A percentile compares a stretch with the other conserved stretches of the same genome.
These are phyloP conservation scores for Torulaspora microellipsoides DNA, from an alignment of 805 yeast genomes.

Conservation along the genomic window DNA sequence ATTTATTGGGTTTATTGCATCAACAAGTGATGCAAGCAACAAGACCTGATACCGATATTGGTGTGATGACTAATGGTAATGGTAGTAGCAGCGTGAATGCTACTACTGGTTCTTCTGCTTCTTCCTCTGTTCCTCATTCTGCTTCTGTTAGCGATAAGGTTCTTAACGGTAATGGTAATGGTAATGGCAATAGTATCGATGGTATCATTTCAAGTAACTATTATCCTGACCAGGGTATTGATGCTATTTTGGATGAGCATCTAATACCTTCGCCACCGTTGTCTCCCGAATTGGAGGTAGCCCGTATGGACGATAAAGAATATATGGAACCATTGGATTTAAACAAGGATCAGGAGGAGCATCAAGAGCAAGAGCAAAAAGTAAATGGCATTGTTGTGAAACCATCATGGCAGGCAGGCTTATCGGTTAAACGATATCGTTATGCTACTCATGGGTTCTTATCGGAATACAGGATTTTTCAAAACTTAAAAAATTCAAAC, in stretches of 20 bases:
- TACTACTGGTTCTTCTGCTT: no score
- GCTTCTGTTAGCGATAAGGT: neutral
- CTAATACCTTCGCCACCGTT: constrained; percentile 34
- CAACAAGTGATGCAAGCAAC: constrained; percentile 22
- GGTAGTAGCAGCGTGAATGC: neutral
- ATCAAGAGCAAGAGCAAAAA: constrained; percentile 1
- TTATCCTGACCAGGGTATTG: constrained; percentile 6
- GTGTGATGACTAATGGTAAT: neutral
- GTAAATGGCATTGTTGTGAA: constrained; percentile 15
- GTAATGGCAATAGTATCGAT: neutral
- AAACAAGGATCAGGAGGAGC: constrained; percentile 1
- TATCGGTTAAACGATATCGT: constrained; percentile 18
- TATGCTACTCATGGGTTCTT: constrained; percentile 18
- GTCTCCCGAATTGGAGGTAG: constrained; percentile 25
- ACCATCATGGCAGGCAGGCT: constrained; percentile 20
- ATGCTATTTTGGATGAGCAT: constrained; percentile 22
- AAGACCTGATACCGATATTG: neutral
- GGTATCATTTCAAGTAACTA: no score
- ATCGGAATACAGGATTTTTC: constrained; percentile 24
- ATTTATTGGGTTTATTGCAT: constrained; percentile 13
- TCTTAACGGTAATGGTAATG: constrained; percentile 1
- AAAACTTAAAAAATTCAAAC: constrained; percentile 3
- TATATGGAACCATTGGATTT: neutral
- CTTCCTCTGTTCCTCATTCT: no score
- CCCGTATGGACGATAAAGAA: neutral